Evolutionary conservation across 2,329 filamentous ascomycete genomes (phyloP), one percentile per base, ranked within the genome.

Genomic region (Herpotrichia juniperi): DNA sequence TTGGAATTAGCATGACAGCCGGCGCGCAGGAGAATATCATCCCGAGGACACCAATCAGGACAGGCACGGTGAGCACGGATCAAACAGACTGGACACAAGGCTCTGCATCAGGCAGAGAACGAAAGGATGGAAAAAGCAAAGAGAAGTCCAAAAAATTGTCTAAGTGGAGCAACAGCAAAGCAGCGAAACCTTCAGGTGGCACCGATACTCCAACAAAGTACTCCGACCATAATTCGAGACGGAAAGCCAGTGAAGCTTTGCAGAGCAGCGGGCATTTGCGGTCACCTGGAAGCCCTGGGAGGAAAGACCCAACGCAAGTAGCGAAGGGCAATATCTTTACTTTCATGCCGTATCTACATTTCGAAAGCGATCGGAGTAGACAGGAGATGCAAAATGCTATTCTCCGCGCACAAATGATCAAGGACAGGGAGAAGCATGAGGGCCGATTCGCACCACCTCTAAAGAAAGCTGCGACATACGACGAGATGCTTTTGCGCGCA

Each of bases 311-410:
- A 2, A 65, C 63, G 49, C 21, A 71, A 50, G 50, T 65, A 45
- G 53, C 69, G 24, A 64, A 71, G 54, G 57, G 66, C 45, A 71
- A 76, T 61, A 58, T 79, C 51, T 69, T 73, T 66, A 56, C 79
- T 53, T 81, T 85, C 72, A 86, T 87, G 83, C 85, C 85, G 0
- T 88, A 86, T 59, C 71, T 88, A 3, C 85, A 87, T 62, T 87
- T 86, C 45, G 85, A 88, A 61, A 85, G 83, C 0, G 78, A 85
- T 42, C 74, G 79, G 42, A 73, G 78, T 14, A 76, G 83, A 9
- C 73, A 75, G 46, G 78, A 80, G 58, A 86, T 88, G 84, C 81
- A 82, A 48, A 72, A 79, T 16, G 79, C 81, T 2, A 85, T 83
- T 31, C 67, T 74, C 24, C 71, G 45, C 60, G 74, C 64, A 50